A percentile compares a stretch with the other conserved stretches of the same genome.
These are phyloP conservation scores for Quercus alba DNA, from an alignment of 306 rosid genomes.

Conservation along the genomic window DNA sequence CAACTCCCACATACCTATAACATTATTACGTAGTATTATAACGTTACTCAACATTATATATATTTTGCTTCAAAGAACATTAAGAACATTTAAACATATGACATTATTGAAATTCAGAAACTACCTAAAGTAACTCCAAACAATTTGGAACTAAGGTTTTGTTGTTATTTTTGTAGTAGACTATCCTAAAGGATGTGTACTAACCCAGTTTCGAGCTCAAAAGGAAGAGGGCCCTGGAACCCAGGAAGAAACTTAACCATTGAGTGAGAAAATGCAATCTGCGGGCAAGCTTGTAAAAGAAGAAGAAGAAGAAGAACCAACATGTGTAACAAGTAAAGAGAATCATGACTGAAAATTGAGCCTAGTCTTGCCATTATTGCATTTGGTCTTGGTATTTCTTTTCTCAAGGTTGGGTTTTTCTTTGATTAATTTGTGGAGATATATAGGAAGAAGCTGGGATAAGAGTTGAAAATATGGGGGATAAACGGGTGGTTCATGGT, in stretches of 20 bases:
- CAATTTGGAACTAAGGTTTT: too few species aligned
- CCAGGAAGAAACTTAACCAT: constrained; percentile 61
- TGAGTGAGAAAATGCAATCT: constrained; percentile 11
- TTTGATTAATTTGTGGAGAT: neutral
- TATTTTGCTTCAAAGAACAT: too few species aligned
- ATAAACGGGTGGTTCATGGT: neutral
- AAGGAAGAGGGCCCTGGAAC: constrained; percentile 61
- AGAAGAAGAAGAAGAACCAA: constrained; percentile 4
- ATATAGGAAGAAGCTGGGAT: neutral
- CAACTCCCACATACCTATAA: constrained; percentile 65
- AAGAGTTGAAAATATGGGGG: neutral
- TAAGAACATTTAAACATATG: too few species aligned
- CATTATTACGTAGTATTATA: neutral
- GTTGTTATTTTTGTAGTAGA: too few species aligned
- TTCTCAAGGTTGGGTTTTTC: neutral
- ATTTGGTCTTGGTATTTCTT: neutral
- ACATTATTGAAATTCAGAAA: too few species aligned
- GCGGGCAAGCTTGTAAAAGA: constrained; percentile 1
- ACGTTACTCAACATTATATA: too few species aligned
- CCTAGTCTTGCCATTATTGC: neutral
- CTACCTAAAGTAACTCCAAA: too few species aligned
- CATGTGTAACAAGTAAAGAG: neutral
- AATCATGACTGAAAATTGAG: neutral
- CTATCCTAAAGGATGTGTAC: neutral
- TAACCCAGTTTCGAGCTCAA: constrained; percentile 64